A percentile compares a stretch with the other conserved stretches of the same genome.
Conservation (phyloP, 2,329 filamentous ascomycete species). For the Diatrype stigma region DNA sequence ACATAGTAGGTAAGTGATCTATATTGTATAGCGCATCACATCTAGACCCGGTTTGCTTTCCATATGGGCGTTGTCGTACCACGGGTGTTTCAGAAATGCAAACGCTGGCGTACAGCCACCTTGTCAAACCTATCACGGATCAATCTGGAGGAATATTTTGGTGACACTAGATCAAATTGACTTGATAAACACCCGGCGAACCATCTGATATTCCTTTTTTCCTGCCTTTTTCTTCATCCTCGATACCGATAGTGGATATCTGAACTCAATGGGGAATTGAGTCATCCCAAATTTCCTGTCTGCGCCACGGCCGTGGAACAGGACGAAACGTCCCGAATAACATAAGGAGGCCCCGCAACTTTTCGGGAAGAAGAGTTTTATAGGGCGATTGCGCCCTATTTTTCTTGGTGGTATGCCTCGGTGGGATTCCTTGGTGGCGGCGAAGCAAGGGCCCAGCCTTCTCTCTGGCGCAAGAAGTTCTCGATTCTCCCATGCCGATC, state of each 20-base stretch:
- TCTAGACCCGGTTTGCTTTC: neutral
- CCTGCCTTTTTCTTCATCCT: too few species aligned
- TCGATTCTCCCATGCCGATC: constrained; percentile 66
- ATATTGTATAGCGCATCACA: neutral
- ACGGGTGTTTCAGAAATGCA: neutral
- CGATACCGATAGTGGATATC: too few species aligned
- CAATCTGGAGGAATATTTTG: neutral
- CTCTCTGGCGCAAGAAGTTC: constrained; percentile 70
- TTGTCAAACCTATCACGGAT: neutral
- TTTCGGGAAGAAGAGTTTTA: neutral
- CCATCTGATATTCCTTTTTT: neutral
- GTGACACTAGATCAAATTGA: neutral
- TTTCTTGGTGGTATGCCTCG: constrained; percentile 2
- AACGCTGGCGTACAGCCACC: neutral
- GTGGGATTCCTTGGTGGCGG: constrained; percentile 3
- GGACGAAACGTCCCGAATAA: too few species aligned
- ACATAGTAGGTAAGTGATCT: too few species aligned
- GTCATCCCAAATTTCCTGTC: too few species aligned
- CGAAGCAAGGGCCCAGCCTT: constrained; percentile 34
- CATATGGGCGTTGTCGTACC: neutral
- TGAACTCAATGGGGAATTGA: too few species aligned
- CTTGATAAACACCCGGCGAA: neutral
- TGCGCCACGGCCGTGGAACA: too few species aligned
- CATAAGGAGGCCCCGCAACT: neutral
- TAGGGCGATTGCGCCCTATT: neutral